These are phyloP conservation scores for Toxoplasma gondii DNA, from an alignment of 169 alveolate genomes.

Conservation along the genomic window DNA sequence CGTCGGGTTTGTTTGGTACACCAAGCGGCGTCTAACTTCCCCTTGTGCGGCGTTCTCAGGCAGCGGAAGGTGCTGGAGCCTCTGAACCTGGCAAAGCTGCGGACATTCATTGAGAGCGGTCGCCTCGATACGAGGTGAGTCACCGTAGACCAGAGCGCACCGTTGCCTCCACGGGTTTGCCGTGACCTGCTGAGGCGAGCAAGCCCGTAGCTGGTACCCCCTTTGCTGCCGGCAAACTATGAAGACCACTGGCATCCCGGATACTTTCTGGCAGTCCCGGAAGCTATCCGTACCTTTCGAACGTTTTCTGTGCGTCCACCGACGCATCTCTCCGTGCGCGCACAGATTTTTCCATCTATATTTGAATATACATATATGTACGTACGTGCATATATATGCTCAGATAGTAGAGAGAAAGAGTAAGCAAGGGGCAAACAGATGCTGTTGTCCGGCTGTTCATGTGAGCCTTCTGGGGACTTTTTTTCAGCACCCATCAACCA, in stretches of 20 bases:
- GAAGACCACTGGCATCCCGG: background rate
- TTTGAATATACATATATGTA: background rate
- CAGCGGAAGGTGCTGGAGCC: constrained; percentile 80
- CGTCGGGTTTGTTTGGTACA: too few species aligned
- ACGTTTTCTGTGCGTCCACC: background rate
- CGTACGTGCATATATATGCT: background rate
- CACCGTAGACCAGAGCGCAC: background rate
- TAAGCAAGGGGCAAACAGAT: too few species aligned
- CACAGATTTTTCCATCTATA: background rate
- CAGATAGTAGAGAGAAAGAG: too few species aligned
- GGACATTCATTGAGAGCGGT: constrained; percentile 86
- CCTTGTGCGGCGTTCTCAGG: constrained; percentile 50
- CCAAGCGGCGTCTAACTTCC: too few species aligned
- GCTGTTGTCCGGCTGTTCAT: too few species aligned
- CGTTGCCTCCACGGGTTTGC: background rate
- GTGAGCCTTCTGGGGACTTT: too few species aligned
- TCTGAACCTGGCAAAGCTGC: constrained; percentile 79
- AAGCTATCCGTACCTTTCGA: background rate
- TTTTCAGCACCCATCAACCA: too few species aligned
- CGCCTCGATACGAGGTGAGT: constrained; percentile 81
- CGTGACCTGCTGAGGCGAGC: too few species aligned
- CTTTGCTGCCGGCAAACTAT: background rate
- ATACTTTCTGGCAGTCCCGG: background rate
- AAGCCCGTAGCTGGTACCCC: too few species aligned
- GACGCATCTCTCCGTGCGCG: background rate